A percentile compares a stretch with the other conserved stretches of the same genome.
Conservation (phyloP, 2,329 filamentous ascomycete genomes). For the Cordyceps cicadae region DNA sequence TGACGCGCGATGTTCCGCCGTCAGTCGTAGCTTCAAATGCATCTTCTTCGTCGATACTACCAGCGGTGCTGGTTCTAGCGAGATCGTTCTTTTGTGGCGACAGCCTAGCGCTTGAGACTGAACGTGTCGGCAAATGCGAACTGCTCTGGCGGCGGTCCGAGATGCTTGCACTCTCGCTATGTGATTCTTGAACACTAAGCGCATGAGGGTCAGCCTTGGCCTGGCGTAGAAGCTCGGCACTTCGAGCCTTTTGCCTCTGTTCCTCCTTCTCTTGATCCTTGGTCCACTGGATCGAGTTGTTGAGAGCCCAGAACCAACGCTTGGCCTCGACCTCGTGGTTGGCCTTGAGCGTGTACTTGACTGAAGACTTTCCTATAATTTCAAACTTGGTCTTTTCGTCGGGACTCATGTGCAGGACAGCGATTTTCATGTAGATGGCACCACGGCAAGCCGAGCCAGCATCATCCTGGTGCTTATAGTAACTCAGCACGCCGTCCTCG, state of each 20-base stretch:
- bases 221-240: constrained; percentile 66
- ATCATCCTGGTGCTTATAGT: constrained; percentile 99
- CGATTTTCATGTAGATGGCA: constrained; percentile 98
- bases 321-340: constrained; percentile 98
- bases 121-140: constrained; percentile 32
- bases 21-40: constrained; percentile 40
- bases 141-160: constrained; percentile 37
- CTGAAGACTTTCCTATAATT: constrained; percentile 94
- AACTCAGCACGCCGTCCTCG: constrained; percentile 93
- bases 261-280: constrained; percentile 96
- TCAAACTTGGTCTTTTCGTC: constrained; percentile 98
- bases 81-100: constrained; percentile 28
- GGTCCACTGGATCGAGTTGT: constrained; percentile 97
- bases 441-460: constrained; percentile 91
- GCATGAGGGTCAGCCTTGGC: constrained; percentile 63
- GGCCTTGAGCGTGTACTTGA: constrained; percentile 95
- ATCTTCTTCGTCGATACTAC: constrained; percentile 46
- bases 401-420: constrained; percentile 86
- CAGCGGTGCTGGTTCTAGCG: constrained; percentile 35
- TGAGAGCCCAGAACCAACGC: constrained; percentile 97
- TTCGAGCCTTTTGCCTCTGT: constrained; percentile 64
- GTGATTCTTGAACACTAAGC: constrained; percentile 36
- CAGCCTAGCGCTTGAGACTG: constrained; percentile 20
- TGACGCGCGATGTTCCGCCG: constrained; percentile 30
- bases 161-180: constrained; percentile 45